Percentiles rank a stretch among this genome's conserved stretches.
Conservation (phyloP, 2,329 filamentous ascomycete species). For the Colletotrichum lentis region DNA sequence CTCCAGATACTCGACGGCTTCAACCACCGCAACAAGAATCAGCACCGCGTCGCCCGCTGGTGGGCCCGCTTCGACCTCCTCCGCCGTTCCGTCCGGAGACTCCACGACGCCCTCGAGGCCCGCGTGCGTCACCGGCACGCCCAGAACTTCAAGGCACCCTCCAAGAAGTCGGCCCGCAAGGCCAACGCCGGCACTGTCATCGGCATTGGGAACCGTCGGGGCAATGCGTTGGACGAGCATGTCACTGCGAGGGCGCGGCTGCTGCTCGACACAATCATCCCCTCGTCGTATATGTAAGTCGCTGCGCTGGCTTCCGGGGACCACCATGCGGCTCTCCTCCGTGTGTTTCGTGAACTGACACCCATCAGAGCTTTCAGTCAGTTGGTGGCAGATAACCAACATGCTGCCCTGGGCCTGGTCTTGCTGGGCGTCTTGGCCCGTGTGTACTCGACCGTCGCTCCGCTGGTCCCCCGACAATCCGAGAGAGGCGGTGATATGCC, state of each 20-base stretch:
- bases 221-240: constrained; percentile 14
- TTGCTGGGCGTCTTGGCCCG: constrained; percentile 71
- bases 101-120: constrained; percentile 53
- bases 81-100: constrained; percentile 68
- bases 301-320: neutral
- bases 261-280: constrained; percentile 46
- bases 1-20: constrained; percentile 73
- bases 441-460: constrained; percentile 56
- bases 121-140: constrained; percentile 19
- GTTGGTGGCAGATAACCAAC: constrained; percentile 75
- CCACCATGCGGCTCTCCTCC: neutral
- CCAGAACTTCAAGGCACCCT: constrained; percentile 22
- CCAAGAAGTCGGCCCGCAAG: constrained; percentile 1
- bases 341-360: constrained; percentile 12
- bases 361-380: constrained; percentile 68
- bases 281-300: constrained; percentile 50
- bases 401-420: constrained; percentile 74
- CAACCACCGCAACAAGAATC: constrained; percentile 87
- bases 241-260: constrained; percentile 38
- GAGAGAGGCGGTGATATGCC: neutral
- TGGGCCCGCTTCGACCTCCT: constrained; percentile 77
- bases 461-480: constrained; percentile 43
- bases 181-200: neutral
- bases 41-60: constrained; percentile 84
- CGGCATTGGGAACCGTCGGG: neutral